Evolutionary conservation across 768 basidiomycete genomes (phyloP).

Genomic region (Rhizopogon roseolus): DNA sequence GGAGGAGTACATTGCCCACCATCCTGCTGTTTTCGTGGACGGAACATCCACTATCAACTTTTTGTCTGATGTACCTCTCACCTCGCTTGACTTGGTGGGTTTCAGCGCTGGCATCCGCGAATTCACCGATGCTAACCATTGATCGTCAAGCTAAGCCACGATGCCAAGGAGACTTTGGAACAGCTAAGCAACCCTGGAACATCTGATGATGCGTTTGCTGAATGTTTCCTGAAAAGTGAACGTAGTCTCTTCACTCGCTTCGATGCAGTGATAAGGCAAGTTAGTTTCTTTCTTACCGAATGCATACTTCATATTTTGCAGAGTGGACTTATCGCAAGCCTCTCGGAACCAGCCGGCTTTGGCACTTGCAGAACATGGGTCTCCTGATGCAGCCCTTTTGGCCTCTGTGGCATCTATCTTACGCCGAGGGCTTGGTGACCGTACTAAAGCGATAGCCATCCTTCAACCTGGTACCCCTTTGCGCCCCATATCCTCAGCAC

Average conservation of each 20-base stretch:
- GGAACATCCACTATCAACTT: constrained; percentile 74
- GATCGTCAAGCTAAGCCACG: constrained; percentile 57
- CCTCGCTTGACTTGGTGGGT: constrained; percentile 74
- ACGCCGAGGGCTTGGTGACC: constrained; percentile 67
- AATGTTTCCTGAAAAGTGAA: constrained; percentile 70
- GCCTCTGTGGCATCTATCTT: constrained; percentile 46
- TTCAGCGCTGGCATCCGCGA: background rate
- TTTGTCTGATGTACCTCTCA: constrained; percentile 65
- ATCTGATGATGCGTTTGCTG: constrained; percentile 58
- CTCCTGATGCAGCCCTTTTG: constrained; percentile 49
- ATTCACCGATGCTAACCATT: background rate
- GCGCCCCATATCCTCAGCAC: constrained; percentile 48
- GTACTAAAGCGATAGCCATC: constrained; percentile 60
- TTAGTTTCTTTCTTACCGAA: background rate
- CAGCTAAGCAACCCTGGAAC: constrained; percentile 44
- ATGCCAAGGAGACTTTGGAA: constrained; percentile 72
- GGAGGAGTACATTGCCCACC: constrained; percentile 48
- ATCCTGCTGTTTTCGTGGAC: constrained; percentile 70
- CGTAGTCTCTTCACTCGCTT: constrained; percentile 63
- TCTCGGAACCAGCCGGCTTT: constrained; percentile 40
- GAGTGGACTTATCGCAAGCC: constrained; percentile 42
- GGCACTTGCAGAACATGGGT: constrained; percentile 48
- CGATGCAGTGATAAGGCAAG: constrained; percentile 66
- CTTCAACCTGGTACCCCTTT: constrained; percentile 45
- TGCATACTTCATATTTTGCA: constrained; percentile 19